These are phyloP conservation scores for Oryza meridionalis DNA, from an alignment of 176 grass and related monocot species.

Conservation along the genomic window DNA sequence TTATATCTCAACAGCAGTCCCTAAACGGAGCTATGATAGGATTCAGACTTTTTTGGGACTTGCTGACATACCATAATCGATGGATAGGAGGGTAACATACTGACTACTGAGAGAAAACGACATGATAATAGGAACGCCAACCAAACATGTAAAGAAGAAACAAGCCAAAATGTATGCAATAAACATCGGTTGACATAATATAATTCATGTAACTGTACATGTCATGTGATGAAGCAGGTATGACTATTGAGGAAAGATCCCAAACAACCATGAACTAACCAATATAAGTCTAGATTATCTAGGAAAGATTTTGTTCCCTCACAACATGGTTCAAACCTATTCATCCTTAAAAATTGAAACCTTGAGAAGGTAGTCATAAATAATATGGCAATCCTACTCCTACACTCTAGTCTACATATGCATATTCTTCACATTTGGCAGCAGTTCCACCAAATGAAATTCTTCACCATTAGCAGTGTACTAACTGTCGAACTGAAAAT, in stretches of 20 bases:
- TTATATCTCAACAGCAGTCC: neutral
- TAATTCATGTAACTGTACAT: neutral
- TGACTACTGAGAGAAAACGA: conserved; percentile 17
- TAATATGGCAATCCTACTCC: neutral
- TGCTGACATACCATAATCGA: neutral
- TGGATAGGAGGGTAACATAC: neutral
- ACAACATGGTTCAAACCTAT: neutral
- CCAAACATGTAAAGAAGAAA: neutral
- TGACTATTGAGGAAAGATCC: neutral
- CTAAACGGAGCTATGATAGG: neutral
- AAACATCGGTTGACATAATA: neutral
- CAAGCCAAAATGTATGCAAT: conserved; percentile 2
- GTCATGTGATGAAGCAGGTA: neutral
- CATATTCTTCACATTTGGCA: neutral
- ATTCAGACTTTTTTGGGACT: neutral
- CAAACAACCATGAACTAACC: neutral
- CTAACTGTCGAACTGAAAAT: neutral
- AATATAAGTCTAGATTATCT: neutral
- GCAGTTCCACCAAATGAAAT: neutral
- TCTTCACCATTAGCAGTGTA: neutral
- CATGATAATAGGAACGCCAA: neutral
- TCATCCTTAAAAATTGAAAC: too few relatives aligned
- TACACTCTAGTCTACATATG: neutral
- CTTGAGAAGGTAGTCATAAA: neutral
- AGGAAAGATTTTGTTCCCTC: neutral